Evolutionary conservation across 192 early-diverging fungal genomes (phyloP).

Genomic region (Mortierella alpina): DNA sequence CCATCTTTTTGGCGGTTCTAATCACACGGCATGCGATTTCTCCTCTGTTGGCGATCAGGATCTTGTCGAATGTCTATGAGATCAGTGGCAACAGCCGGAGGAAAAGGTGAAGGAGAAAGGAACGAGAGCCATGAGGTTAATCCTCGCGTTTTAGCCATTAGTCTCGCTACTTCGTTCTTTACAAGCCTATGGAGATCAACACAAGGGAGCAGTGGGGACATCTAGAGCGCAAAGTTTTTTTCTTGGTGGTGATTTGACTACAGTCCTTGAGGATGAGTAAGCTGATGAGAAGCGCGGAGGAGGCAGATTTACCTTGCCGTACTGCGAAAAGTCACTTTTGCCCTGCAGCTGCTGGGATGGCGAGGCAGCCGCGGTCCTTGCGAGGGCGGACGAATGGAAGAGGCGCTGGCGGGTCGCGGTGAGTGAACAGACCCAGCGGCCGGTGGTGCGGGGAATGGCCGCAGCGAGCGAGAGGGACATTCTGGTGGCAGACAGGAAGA

Average conservation of each 20-base stretch:
- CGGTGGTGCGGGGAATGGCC: conserved; percentile 47
- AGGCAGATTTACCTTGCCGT: conserved; percentile 43
- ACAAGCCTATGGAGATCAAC: too few species aligned
- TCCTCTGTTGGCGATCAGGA: conserved; percentile 95
- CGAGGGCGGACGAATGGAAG: conserved; percentile 33
- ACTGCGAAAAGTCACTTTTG: conserved; percentile 39
- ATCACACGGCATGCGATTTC: conserved; percentile 97
- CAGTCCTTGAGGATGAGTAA: not conserved
- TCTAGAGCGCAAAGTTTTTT: not conserved
- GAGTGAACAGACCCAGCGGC: conserved; percentile 50
- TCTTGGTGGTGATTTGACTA: not conserved
- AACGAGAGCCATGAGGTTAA: not conserved
- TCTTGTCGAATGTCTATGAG: conserved; percentile 85
- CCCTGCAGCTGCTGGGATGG: conserved; percentile 26
- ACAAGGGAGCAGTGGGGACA: not conserved
- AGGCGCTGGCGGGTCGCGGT: conserved; percentile 52
- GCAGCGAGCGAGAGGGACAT: conserved; percentile 53
- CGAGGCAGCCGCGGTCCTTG: conserved; percentile 23
- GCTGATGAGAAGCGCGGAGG: conserved; percentile 1
- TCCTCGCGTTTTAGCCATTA: too few species aligned
- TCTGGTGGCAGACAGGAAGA: conserved; percentile 3
- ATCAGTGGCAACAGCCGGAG: not conserved
- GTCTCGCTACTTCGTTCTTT: too few species aligned
- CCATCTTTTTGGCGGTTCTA: conserved; percentile 90
- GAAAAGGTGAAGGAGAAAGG: not conserved